Conservation (phyloP, 2,329 filamentous ascomycete species). For the Neocatenulostroma microsporum region DNA sequence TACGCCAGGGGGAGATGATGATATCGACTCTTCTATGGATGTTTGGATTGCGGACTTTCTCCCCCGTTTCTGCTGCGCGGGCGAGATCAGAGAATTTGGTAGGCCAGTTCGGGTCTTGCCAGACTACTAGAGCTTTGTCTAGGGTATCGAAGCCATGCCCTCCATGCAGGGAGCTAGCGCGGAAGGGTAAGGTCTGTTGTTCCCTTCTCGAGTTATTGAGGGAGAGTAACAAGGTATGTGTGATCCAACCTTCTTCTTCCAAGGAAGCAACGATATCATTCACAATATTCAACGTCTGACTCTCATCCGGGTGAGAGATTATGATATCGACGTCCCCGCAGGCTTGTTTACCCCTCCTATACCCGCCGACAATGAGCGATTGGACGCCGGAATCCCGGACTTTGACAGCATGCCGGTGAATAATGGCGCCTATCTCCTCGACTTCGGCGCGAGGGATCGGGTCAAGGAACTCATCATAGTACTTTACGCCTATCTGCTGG, state of each 20-base stretch:
- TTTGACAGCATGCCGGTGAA: constrained; percentile 59
- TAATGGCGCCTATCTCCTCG: constrained; percentile 55
- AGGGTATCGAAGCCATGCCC: constrained; percentile 72
- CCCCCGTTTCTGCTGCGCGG: background rate
- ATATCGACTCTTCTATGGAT: constrained; percentile 84
- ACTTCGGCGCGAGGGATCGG: constrained; percentile 68
- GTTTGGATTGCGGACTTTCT: constrained; percentile 52
- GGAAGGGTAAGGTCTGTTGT: constrained; percentile 56
- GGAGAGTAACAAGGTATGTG: constrained; percentile 68
- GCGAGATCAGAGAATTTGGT: constrained; percentile 31
- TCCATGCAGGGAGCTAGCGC: constrained; percentile 26
- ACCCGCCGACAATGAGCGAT: constrained; percentile 66
- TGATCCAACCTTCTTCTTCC: constrained; percentile 63
- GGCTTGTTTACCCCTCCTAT: constrained; percentile 65
- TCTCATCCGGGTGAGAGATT: constrained; percentile 67
- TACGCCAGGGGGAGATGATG: constrained; percentile 81
- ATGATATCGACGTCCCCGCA: constrained; percentile 82
- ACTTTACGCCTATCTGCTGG: constrained; percentile 92
- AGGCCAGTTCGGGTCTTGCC: constrained; percentile 60
- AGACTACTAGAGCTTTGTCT: constrained; percentile 87
- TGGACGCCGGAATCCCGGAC: constrained; percentile 51
- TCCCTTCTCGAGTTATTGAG: constrained; percentile 63
- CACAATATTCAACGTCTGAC: constrained; percentile 62
- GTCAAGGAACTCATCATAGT: constrained; percentile 72
- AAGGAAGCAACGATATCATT: constrained; percentile 62